phyloP scores from a whole-genome alignment of 2,329 filamentous ascomycete species.

The Dactylonectria estremocensis region DNA sequence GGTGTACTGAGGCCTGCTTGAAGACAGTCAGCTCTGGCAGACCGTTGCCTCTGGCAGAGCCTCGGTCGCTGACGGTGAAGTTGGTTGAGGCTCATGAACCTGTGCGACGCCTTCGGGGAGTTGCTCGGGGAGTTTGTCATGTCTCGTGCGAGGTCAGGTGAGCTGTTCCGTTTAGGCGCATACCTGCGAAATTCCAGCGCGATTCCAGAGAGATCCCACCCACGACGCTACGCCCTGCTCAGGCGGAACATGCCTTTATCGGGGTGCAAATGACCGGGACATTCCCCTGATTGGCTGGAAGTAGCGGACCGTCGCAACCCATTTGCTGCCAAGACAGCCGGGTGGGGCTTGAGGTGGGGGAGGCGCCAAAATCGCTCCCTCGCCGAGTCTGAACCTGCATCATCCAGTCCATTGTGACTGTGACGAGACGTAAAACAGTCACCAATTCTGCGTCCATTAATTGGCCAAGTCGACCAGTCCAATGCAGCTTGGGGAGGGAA shows the following conservation, averaged over 20 bases:
- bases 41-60: too few species aligned
- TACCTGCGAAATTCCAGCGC: constrained; percentile 3
- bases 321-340: background rate
- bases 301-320: constrained; percentile 9
- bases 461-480: constrained; percentile 14
- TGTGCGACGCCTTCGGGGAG: constrained; percentile 24
- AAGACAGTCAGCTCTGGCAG: background rate
- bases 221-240: background rate
- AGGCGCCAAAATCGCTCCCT: constrained; percentile 4
- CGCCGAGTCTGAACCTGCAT: background rate
- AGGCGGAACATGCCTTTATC: constrained; percentile 2
- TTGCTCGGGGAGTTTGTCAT: constrained; percentile 32
- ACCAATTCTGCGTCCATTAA: constrained; percentile 21
- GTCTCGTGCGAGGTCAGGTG: constrained; percentile 32
- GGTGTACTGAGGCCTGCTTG: too few species aligned
- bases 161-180: constrained; percentile 15
- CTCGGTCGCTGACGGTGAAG: background rate
- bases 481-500: constrained; percentile 1
- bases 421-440: background rate
- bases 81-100: constrained; percentile 14
- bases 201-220: too few species aligned
- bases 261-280: background rate
- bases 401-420: background rate
- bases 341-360: constrained; percentile 7
- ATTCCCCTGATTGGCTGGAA: constrained; percentile 8